Conservation (phyloP, 2,329 filamentous ascomycete genomes). For the Chaetothyriales sp. region DNA sequence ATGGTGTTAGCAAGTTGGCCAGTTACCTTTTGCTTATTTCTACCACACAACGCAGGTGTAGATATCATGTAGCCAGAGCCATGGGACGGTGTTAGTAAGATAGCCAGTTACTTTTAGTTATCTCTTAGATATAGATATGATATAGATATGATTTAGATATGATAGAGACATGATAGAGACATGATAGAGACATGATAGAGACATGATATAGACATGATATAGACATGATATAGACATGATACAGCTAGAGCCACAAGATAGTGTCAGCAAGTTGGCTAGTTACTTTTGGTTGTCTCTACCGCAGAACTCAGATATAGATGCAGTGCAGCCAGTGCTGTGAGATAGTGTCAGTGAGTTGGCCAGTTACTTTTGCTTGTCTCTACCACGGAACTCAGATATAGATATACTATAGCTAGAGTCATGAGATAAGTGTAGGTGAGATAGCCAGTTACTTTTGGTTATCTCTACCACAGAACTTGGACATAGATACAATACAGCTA, state of each 20-base stretch:
- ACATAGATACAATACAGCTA: background rate
- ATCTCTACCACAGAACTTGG: background rate
- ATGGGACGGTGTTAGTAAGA: background rate
- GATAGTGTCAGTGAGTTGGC: background rate
- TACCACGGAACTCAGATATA: background rate
- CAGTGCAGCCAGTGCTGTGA: background rate
- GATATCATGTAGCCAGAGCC: background rate
- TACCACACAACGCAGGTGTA: background rate
- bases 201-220: no score
- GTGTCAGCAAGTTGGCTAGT: no score
- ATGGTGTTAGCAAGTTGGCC: background rate
- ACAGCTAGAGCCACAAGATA: no score
- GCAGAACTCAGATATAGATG: background rate
- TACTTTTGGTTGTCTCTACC: background rate
- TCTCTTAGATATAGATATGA: no score
- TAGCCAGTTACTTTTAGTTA: no score
- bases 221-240: no score
- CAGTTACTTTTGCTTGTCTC: background rate
- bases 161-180: no score
- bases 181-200: no score
- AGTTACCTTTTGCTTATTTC: background rate
- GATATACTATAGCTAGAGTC: background rate
- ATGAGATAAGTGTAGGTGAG: background rate
- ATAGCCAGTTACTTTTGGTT: background rate
- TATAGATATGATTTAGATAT: no score